Evolutionary conservation across 164 flowering plant species (phyloP), one percentile per base, ranked within the genome.

Genomic region (Litsea cubeba): DNA sequence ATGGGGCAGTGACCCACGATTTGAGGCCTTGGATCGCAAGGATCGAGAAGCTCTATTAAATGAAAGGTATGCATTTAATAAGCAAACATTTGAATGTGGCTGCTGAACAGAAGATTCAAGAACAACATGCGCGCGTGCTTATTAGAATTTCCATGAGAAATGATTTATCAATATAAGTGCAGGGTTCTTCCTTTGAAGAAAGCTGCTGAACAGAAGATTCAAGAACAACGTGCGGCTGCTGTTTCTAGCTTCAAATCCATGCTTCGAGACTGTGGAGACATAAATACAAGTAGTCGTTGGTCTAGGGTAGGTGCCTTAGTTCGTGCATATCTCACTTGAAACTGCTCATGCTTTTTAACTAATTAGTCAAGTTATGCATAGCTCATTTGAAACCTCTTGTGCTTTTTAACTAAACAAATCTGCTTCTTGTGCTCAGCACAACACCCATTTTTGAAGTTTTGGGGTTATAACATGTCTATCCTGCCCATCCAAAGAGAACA

Each of bases 1-100:
- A 79, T 92, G 98, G 97, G 97, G 96, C 50, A 81, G 76, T 78
- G 99, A 96, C 79, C 87, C 88, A 1, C 89, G 99, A 22, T 96
- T 96, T 79, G 88, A 84, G 80, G 90, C 91, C 65, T 86, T 96
- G 87, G 97, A 91, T 68, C 90, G 95, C 75, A 96, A 92, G 83
- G 99, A 96, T 69, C 85, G 92, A 46, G 98, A 94, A 77, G 50
- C 50, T 74, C 76, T 96, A 69, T 74, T 96, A 71, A 94, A 91
- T 79, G 99, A 96, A 79, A 94, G 92, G 99, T 96, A 87, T 22
- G 70, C 32, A 22, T 18, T 46, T 46, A n/a, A 68, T 35, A 20
- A 35, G 40, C 5, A 15, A 28, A 46, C 69, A 73, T 63, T 63
- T 77, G 6, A 46, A 25, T 51, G 40, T 30, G 65, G 24, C 2